Base-by-base conservation (phyloP, 1,284 basidiomycete genomes). In the Earliella scabrosa region DNA sequence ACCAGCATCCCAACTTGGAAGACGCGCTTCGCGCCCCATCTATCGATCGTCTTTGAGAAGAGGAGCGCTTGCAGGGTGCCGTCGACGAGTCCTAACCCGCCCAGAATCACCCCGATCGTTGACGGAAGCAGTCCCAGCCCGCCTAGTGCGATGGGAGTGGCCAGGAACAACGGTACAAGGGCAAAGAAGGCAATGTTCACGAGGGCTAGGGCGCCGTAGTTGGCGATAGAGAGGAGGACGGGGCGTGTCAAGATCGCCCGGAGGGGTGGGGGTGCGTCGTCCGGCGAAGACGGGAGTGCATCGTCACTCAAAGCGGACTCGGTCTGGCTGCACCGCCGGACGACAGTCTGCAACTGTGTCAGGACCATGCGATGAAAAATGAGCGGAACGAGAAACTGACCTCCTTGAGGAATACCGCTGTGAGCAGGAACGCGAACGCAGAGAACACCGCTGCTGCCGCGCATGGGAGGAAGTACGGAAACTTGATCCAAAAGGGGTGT, bases 141-240 rank as follows among this genome's bases (percentile, higher is more conserved):
- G 45, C 89, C 88, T 8, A 83, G 73, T 46, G 73, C 73, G 50
- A 86, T 75, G 86, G 87, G 87, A 7, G 86, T 88, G 16, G 87
- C 79, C 56, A 83, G 77, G 69, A 88, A 90, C 35, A 91, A 69
- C 6, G 88, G 88, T 21, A 84, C 77, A 16, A 92, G 76, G 13
- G 82, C 82, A 34, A 82, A 75, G 65, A 81, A 79, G 3, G 82
- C 71, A 51, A 91, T 87, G 46, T 91, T 87, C 29, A 88, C 73
- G 18, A 91, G 75, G 4, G 82, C 81, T n/a, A 91, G 75, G 26
- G 71, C 72, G 27, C 81, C 85, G 67, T 90, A 91, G 67, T 88
- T 90, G 14, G 73, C 73, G 8, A 83, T 80, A 4, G 88, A 81
- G 56, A 87, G 69, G 49, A 88, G 67, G 7, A 92, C 86, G 6